Base-by-base conservation (phyloP, 345 rosid species). In the Citrus glauca region DNA sequence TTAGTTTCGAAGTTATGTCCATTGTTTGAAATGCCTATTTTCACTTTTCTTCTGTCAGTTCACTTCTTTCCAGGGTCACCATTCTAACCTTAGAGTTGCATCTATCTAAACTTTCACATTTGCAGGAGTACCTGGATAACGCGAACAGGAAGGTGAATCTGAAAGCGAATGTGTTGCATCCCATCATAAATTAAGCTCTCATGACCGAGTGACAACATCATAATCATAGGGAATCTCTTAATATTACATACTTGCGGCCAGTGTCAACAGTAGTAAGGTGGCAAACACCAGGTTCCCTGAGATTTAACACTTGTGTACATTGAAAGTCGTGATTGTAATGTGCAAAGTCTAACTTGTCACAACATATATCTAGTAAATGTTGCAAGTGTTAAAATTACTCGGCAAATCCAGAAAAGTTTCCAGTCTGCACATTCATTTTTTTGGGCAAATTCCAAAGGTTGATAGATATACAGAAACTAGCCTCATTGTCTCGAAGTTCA, bases 51-150 rank as follows among this genome's bases (percentile, higher is more conserved):
- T 53, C 71, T 5, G 72, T 64, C 35, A 9, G 40, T 48, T 38
- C 16, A 59, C 35, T 66, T 60, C 20, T 62, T 45, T 32, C 13
- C 37, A 42, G 16, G 13, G n/a, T 62, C 45, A 24, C 55, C 61
- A 22, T 25, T 59, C 56, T 50, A 11, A 53, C 22, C 33, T 24
- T 74, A 32, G 75, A 6, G 3, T 69, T 55, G 16, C 72, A 74
- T 62, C 50, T 48, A 28, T 63, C 70, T 33, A 60, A 67, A 64
- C 68, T 66, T 76, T 79, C 60, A 55, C 53, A 74, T 76, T 33
- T 85, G 77, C 86, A 93, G 98, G 94, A 82, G 19, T 93, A 93
- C 80, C 82, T 95, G 71, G 97, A 93, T 84, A 81, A 79, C 45
- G 86, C 78, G 37, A 90, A 90, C 85, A 87, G 71, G 82, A 85